Base-by-base conservation (phyloP, 768 basidiomycete species). In the Amyloporia xantha region DNA sequence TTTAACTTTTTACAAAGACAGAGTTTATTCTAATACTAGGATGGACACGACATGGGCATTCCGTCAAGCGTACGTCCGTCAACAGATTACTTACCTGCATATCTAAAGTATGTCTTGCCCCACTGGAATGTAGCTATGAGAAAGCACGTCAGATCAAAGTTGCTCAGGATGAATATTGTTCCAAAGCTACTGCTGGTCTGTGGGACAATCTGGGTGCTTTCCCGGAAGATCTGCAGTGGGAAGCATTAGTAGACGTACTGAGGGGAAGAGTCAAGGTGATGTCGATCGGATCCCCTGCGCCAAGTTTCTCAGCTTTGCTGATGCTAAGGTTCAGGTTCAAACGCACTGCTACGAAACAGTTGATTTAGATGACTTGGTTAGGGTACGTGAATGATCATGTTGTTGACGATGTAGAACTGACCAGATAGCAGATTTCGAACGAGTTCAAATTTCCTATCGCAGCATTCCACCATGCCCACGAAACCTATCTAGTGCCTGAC, bases 401-500 rank as follows among this genome's bases (percentile, higher is more conserved):
- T 33, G 9, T 7, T 21, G 5, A 23, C 10, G 19, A 10, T 37
- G 44, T 1, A 11, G n/a, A 5, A 4, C 36, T 28, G 23, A 27
- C 13, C n/a, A 9, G 12, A 5, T 17, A 3, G 25, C 24, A 92
- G 80, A 73, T 96, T 41, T 81, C 89, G 35, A 89, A 94, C 61
- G 92, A 96, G 65, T 97, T 94, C 73, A 68, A 90, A 59, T 92
- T 91, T 60, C 75, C 81, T 2, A 73, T 92, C 21, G 79, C 86
- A 5, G 84, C 88, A 7, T 82, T 93, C 61, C 90, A 93, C 59
- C 86, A 89, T 60, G 93, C 91, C 7, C 83, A 90, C 49, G 91
- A 94, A 63, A 79, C 91, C 1, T 96, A 90, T 65, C 75, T 96
- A n/a, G 86, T 93, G 17, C 90, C 92, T 1, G 79, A 81, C 23